Base-by-base conservation (phyloP, 192 early-diverging fungal genomes). In the Phycomyces nitens region DNA sequence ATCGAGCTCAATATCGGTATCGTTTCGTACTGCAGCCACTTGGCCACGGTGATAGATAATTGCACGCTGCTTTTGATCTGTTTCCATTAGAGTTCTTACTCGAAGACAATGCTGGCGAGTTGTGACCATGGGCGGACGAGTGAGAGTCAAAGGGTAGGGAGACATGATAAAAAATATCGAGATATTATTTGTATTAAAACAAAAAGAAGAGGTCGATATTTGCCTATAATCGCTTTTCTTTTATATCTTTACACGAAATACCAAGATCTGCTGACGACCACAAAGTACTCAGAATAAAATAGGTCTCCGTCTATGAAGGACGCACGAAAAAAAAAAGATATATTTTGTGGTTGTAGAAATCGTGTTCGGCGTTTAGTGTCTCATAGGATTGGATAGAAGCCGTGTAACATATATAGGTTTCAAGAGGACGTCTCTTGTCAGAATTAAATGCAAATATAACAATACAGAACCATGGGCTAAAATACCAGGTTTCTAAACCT, bases 1-100 rank as follows among this genome's bases (percentile, higher is more conserved):
- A 41, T 82, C 74, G 40, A 87, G 73, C 73, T 96, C 94, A 41
- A 68, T 59, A 80, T 80, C 65, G 15, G 74, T 76, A 57, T 76
- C 72, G 0, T 58, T 49, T 24, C 92, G 56, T 54, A 89, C 51
- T 1, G 62, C 65, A 39, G 92, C 87, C 27, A 92, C 71, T 64
- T 82, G 79, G 26, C 65, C 78, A 12, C 61, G 58, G 57, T 66
- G 57, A 53, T 76, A 76, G 38, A 76, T 71, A 57, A 76, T 57
- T 9, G 62, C 64, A 8, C 24, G 38, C 47, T 65, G 53, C 18
- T 58, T 56, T 6, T 38, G 34, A 18, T 61, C 26, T 41, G 34
- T 14, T 34, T 52, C 12, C 44, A 74, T 51, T 23, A 70, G 39
- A 29, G 57, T 20, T 22, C 64, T 60, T 53, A 76, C 69, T 38